These are phyloP conservation scores for Dendrobium chrysotoxum DNA, from an alignment of 106 monocot species.

Conservation along the genomic window DNA sequence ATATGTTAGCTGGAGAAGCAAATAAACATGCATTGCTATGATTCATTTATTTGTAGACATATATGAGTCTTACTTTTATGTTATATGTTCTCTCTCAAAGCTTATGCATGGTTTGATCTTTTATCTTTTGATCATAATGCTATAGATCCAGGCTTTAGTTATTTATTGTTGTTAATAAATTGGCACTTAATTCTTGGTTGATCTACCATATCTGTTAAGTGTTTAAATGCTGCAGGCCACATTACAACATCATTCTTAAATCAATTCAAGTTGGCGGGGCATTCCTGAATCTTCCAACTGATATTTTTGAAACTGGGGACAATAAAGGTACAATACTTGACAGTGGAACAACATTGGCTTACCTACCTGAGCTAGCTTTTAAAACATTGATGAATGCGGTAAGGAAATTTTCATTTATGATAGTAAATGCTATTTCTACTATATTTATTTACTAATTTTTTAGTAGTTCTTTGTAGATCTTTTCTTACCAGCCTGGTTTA, in stretches of 20 bases:
- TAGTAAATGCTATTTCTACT: not conserved
- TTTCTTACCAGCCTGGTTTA: slow-evolving; percentile 11
- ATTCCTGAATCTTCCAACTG: slow-evolving; percentile 52
- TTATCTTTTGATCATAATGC: not conserved
- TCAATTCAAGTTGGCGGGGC: slow-evolving; percentile 61
- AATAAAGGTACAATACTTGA: slow-evolving; percentile 83
- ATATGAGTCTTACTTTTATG: not conserved
- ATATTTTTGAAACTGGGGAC: slow-evolving; percentile 50
- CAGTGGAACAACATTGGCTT: slow-evolving; percentile 82
- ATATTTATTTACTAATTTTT: not conserved
- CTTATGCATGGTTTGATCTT: not conserved
- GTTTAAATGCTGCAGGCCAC: slow-evolving; percentile 35
- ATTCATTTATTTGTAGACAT: not conserved
- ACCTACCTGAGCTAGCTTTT: slow-evolving; percentile 64
- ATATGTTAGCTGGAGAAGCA: not conserved
- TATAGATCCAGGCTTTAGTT: not conserved
- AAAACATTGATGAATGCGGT: slow-evolving; percentile 51
- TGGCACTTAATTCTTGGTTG: not conserved
- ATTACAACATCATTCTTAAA: slow-evolving; percentile 85
- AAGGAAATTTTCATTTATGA: slow-evolving; percentile 7
- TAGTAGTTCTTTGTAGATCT: not conserved
- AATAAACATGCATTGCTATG: not conserved
- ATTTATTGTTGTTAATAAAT: not conserved
- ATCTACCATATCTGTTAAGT: not conserved
- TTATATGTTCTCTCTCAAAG: not conserved